phyloP scores from a whole-genome alignment of 164 flowering plant species.

The Chimonanthus salicifolius region DNA sequence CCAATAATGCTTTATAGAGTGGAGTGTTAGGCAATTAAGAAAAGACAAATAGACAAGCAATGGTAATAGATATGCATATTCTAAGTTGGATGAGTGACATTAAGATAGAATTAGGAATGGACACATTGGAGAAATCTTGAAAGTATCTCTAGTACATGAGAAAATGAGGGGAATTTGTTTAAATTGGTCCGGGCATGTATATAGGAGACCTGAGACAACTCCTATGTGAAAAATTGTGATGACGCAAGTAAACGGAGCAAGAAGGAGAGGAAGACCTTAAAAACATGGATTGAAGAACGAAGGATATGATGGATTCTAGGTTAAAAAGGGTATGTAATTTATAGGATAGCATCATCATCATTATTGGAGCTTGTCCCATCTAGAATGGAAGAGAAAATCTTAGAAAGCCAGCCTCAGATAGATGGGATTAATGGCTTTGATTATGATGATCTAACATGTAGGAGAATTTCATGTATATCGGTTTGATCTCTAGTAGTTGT shows the following conservation, averaged over 20 bases:
- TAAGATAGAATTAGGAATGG: not conserved
- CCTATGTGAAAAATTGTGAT: not conserved
- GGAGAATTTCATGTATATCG: no score
- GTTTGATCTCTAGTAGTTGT: no score
- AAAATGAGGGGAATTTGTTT: not conserved
- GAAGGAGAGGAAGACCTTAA: not conserved
- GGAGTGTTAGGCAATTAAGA: not conserved
- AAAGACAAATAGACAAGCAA: not conserved
- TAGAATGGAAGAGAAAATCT: no score
- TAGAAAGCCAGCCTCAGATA: no score
- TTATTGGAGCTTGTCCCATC: no score
- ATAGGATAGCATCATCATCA: no score
- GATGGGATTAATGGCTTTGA: no score
- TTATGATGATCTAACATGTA: no score
- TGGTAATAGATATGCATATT: not conserved
- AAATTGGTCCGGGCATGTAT: not conserved
- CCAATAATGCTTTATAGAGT: no score
- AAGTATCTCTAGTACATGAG: not conserved
- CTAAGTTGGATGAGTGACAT: not conserved
- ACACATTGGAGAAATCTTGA: not conserved
- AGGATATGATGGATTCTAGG: not conserved
- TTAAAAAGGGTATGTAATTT: no score
- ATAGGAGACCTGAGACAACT: not conserved
- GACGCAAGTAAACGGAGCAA: not conserved
- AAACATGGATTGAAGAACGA: not conserved